Evolutionary conservation across 352 stramenopile species (phyloP), one percentile per base, ranked within the genome.

Genomic region (Phytophthora capsici): DNA sequence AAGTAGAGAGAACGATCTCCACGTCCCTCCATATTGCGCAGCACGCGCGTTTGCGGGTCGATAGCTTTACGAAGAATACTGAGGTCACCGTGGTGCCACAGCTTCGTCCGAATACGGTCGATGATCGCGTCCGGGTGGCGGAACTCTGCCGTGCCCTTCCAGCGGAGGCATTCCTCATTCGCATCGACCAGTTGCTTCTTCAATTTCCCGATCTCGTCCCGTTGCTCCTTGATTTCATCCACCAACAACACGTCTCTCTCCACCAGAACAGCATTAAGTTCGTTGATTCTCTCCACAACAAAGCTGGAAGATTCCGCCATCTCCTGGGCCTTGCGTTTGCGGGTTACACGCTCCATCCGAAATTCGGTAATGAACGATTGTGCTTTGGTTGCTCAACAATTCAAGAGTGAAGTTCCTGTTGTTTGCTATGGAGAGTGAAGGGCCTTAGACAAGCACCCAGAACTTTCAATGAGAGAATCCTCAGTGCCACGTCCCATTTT

Each of bases 71-170:
- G 57, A 16, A 76, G 49, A 6, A 76, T 28, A 16, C 46, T 63
- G 2, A 73, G 48, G 13, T 76, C 68, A 6, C 68, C 68, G 6
- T 73, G 46, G 30, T 73, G 43, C 57, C 57, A 76, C 9, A 70
- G 32, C 22, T 76, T 76, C 7, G n/a, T 46, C 7, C 48, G 57
- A n/a, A 63, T 43, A 5, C 68, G 63, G 19, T 76, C 68, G 10
- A 76, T 48, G 2, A 76, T 60, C 2, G 63, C 63, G 46, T 76
- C 63, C 3, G 63, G 63, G 43, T 76, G 68, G 14, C 69, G 56
- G 14, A 66, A 70, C 1, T 16, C 34, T 9, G 46, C 57, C 26
- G 58, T 25, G 0, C 20, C 34, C 19, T 76, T 1, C 4, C 48
- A 37, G 13, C 43, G 53, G 2, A 7, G 13, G n/a, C 46, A 56